Percentiles rank a stretch among this genome's conserved stretches.
These are phyloP conservation scores for Amanita muscaria DNA, from an alignment of 768 basidiomycete genomes.

Conservation along the genomic window DNA sequence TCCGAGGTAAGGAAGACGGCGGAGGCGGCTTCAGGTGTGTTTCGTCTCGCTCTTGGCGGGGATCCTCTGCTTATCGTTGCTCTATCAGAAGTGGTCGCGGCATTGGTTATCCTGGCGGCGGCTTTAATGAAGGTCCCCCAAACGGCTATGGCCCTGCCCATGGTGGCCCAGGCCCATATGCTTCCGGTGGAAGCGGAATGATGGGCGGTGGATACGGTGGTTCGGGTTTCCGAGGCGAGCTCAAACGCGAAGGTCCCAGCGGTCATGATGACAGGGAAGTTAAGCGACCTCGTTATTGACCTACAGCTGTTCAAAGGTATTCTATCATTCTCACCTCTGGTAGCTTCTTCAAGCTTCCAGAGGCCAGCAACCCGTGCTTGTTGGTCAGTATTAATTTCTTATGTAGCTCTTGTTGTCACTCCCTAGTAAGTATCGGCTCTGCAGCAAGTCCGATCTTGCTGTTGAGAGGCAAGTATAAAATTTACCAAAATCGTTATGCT, in stretches of 20 bases:
- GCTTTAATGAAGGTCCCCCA: conserved; percentile 43
- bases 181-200: conserved; percentile 29
- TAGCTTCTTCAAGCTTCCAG: conserved; percentile 6
- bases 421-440: conserved; percentile 8
- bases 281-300: conserved; percentile 77
- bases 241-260: conserved; percentile 71
- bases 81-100: conserved; percentile 50
- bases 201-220: conserved; percentile 32
- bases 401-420: conserved; percentile 2
- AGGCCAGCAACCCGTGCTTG: conserved; percentile 1
- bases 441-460: background rate
- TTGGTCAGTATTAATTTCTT: conserved; percentile 5
- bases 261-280: conserved; percentile 76
- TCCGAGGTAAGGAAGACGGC: conserved; percentile 33
- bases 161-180: conserved; percentile 31
- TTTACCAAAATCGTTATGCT: background rate
- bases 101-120: conserved; percentile 59
- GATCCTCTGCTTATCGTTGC: conserved; percentile 10
- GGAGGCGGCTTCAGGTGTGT: conserved; percentile 46
- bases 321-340: conserved; percentile 4
- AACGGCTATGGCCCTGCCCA: conserved; percentile 46
- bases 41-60: background rate
- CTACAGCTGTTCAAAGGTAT: conserved; percentile 8
- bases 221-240: conserved; percentile 59
- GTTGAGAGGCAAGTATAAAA: conserved; percentile 7